Evolutionary conservation across 2,329 filamentous ascomycete species (phyloP).

Genomic region (Triangularia setosa): DNA sequence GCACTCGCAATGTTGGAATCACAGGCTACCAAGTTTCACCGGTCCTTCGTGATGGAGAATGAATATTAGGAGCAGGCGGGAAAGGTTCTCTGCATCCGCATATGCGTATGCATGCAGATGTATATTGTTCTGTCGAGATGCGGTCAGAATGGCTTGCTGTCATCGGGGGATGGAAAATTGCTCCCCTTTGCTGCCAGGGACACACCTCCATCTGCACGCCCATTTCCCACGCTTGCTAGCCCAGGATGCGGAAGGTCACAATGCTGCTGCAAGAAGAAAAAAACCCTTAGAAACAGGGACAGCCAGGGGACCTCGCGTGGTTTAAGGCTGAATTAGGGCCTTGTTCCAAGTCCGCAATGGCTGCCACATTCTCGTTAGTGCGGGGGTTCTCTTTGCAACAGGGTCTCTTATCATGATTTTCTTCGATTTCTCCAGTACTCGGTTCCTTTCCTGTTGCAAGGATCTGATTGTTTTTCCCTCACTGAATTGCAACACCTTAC

Average conservation of each 20-base stretch:
- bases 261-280: not conserved
- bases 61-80: not conserved
- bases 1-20: not conserved
- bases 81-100: not conserved
- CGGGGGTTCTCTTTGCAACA: conserved; percentile 13
- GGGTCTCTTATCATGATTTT: not conserved
- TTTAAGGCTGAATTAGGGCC: conserved; percentile 18
- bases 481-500: not conserved
- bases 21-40: not conserved
- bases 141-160: not conserved
- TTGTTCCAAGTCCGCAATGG: not conserved
- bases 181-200: not conserved
- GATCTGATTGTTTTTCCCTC: not conserved
- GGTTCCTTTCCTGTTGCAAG: not conserved
- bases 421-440: not conserved
- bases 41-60: not conserved
- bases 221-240: not conserved
- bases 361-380: conserved; percentile 10
- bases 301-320: conserved; percentile 5
- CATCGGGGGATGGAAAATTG: not conserved
- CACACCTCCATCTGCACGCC: not conserved
- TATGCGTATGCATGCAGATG: not conserved
- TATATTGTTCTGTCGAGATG: not conserved
- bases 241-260: not conserved
- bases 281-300: conserved; percentile 8